Base-by-base conservation (phyloP, 495 filamentous ascomycete species). In the Choiromyces venosus region DNA sequence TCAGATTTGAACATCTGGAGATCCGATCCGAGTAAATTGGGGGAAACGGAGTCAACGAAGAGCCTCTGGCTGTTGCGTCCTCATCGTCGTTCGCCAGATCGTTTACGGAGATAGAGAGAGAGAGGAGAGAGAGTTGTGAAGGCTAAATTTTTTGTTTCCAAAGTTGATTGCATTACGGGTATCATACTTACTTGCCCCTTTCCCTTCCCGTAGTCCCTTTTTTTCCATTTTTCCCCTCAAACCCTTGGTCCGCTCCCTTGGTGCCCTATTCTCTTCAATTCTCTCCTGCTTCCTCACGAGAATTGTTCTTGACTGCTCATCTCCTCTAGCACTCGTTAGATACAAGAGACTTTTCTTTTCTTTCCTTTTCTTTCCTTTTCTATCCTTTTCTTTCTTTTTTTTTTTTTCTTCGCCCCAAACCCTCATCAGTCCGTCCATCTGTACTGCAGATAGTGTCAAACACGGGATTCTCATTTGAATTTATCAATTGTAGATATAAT, bases 21-120 rank as follows among this genome's bases (percentile, higher is more conserved):
- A 37, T 37, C 38, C 56, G 37, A 33, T 36, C 46, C 44, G 69
- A 61, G 52, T 61, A 61, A 61, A 61, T 64, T 68, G 36, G 44
- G 44, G 4, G n/a, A 36, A 33, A 37, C 35, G 44, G 35, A 67
- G 66, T 67, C 66, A 37, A 37, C 66, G 21, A 40, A 67, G 36
- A 37, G 36, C 66, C 38, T 40, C 66, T 36, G 35, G 16, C 25
- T 12, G 1, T 33, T 33, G 52, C 52, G 10, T 61, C 52, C 10
- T 61, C 25, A 29, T 61, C 12, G 25, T 61, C 7, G 52, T 61
- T 61, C 33, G 25, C 52, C 5, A 7, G 52, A 61, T 61, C 4
- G 25, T 56, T 56, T 61, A 12, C 12, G 52, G 25, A 33, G 25
- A 16, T 61, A 61, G 52, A 61, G 4, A 33, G 52, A 12, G 39